Base-by-base conservation (phyloP, 345 rosid species). In the Eucalyptus victrix region DNA sequence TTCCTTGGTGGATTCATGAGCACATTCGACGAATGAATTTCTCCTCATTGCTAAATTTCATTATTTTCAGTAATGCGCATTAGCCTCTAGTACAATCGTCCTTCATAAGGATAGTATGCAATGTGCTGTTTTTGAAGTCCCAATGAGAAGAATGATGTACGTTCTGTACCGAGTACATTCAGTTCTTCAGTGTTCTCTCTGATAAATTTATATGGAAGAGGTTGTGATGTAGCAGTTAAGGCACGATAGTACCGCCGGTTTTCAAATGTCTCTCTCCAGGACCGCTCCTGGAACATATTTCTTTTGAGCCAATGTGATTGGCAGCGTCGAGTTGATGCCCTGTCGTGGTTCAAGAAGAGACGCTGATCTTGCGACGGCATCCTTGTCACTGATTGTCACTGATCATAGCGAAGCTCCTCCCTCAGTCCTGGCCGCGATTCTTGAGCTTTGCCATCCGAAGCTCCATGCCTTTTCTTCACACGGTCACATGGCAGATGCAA, bases 1-100 rank as follows among this genome's bases (percentile, higher is more conserved):
- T 97, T 97, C 91, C 7, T 97, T 11, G 99, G 99, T 87, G 99
- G 99, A 88, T 95, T 97, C 94, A 93, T 97, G 95, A 97, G 99
- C 94, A 93, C 99, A 83, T 87, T 91, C 5, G 99, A 96, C 88
- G 94, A 91, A 53, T 76, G 47, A 76, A 40, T 76, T 21, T 76
- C 47, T 76, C 47, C 47, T 76, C 6, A 3, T 76, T 7, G 24
- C 28, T 19, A 19, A 40, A 24, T 40, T 40, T 37, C 15, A 9
- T 37, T 11, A 76, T 37, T 37, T 76, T 37, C 85, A 2, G 47
- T 40, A 11, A 76, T 40, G 85, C 13, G 85, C 47, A 11, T 2
- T 3, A 40, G 28, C 47, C 47, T 40, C 17, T 5, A 76, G 44
- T 76, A 40, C 47, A 4, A 40, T 76, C 7, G 28, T 8, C 85